Base-by-base conservation (phyloP, 495 filamentous ascomycete genomes). In the Talaromyces trachyspermus region DNA sequence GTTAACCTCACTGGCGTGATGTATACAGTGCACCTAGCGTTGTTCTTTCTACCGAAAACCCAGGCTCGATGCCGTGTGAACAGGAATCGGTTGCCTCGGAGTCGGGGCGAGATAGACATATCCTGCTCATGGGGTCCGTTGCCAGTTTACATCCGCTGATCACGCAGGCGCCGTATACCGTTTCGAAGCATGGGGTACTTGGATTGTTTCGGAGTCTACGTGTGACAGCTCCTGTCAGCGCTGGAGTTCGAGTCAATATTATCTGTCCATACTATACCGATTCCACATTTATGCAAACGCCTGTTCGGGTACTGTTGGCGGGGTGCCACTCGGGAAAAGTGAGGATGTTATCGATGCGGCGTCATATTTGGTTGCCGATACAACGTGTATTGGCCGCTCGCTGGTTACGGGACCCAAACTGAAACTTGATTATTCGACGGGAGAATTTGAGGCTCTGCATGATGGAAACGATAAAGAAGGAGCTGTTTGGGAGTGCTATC, bases 211-310 rank as follows among this genome's bases (percentile, higher is more conserved):
- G 81, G 18, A 62, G 64, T 10, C 60, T 86, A 14, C 60, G 83
- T 4, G 51, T 68, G 4, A 70, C 71, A 0, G 56, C 67, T 3
- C 72, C 68, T 49, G 33, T 54, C 19, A 20, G 9, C 2, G 49
- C 62, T 22, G 77, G 76, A 2, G 60, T 86, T 5, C 61, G 83
- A 18, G 61, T 80, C 38, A 86, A 85, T 49, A 56, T 82, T 33
- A 45, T 86, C 11, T 71, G 64, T 46, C 83, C 83, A 3, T 86
- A 85, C 52, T 86, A 82, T 52, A 77, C 85, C 37, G 74, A 82
- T 41, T 86, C 83, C 12, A 76, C 79, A 3, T 62, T 86, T 11
- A 25, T 81, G 12, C 55, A 64, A 0, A 35, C 50, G 6, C 15
- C 36, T 0, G 78, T 52, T 6, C 55, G 74, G 30, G 42, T 66